Conservation (phyloP, 441 rosid genomes). For the Jatropha podagrica region DNA sequence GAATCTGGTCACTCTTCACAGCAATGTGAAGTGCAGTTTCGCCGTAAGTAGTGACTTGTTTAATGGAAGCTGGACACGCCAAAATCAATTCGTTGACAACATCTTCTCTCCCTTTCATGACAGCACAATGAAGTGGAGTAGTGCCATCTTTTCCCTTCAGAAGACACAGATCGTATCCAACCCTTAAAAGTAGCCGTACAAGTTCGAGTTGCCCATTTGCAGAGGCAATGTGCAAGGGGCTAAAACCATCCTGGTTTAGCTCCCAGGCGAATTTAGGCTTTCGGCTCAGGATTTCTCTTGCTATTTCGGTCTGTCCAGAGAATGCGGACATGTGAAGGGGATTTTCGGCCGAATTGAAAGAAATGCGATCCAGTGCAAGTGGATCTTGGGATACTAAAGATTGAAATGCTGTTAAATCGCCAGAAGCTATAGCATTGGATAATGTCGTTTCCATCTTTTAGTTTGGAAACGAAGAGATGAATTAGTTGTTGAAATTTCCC, state of each 20-base stretch:
- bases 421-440: neutral
- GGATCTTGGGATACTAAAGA: slow-evolving; percentile 33
- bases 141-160: slow-evolving; percentile 13
- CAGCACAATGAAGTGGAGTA: slow-evolving; percentile 28
- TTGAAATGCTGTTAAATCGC: neutral
- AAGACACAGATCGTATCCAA: neutral
- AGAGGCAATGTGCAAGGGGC: slow-evolving; percentile 39
- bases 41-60: slow-evolving; percentile 7
- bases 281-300: slow-evolving; percentile 17
- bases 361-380: slow-evolving; percentile 26
- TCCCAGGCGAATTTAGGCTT: slow-evolving; percentile 30
- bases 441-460: neutral
- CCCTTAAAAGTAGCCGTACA: slow-evolving; percentile 22
- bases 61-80: neutral
- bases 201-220: slow-evolving; percentile 27
- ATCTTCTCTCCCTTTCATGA: slow-evolving; percentile 11
- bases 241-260: slow-evolving; percentile 28
- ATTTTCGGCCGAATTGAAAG: slow-evolving; percentile 22
- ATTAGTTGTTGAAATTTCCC: neutral
- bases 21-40: slow-evolving; percentile 30
- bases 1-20: slow-evolving; percentile 7
- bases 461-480: neutral
- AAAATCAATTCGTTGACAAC: slow-evolving; percentile 13
- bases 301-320: slow-evolving; percentile 30
- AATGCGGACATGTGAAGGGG: slow-evolving; percentile 34